phyloP scores from a whole-genome alignment of 2,329 filamentous ascomycete genomes.

The Penicillium occitanis region DNA sequence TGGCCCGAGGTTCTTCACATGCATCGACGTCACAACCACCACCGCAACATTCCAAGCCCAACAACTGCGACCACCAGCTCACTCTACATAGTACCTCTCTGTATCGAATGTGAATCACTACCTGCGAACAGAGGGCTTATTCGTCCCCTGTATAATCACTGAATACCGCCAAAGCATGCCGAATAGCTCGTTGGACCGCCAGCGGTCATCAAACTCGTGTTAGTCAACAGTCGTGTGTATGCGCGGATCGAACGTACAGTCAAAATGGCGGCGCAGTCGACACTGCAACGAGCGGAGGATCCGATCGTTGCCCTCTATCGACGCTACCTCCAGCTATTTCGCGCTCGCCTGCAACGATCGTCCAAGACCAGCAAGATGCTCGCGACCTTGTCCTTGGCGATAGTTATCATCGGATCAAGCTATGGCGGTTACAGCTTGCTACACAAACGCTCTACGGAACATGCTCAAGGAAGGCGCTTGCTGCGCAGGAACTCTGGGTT shows the following conservation, averaged over 20 bases:
- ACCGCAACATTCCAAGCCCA: neutral
- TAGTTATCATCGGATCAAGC: constrained; percentile 75
- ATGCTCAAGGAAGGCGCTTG: constrained; percentile 76
- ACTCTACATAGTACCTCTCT: neutral
- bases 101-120: neutral
- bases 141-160: neutral
- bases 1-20: constrained; percentile 22
- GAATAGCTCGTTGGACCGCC: constrained; percentile 11
- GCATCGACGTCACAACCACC: constrained; percentile 20
- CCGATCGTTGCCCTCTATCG: constrained; percentile 62
- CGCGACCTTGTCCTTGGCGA: constrained; percentile 70
- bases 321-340: constrained; percentile 51
- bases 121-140: neutral
- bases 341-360: constrained; percentile 58
- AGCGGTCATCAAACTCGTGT: constrained; percentile 4
- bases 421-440: constrained; percentile 80
- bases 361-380: constrained; percentile 71
- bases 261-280: constrained; percentile 86
- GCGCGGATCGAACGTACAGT: neutral
- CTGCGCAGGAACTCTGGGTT: constrained; percentile 89
- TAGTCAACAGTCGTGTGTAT: neutral
- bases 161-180: constrained; percentile 14
- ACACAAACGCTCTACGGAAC: constrained; percentile 70
- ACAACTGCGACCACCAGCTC: neutral
- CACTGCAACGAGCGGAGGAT: constrained; percentile 67